Percentiles rank a stretch among this genome's conserved stretches.
Evolutionary conservation across 1,139 yeast genomes (phyloP).

Genomic region (Hyphopichia khmerensis): DNA sequence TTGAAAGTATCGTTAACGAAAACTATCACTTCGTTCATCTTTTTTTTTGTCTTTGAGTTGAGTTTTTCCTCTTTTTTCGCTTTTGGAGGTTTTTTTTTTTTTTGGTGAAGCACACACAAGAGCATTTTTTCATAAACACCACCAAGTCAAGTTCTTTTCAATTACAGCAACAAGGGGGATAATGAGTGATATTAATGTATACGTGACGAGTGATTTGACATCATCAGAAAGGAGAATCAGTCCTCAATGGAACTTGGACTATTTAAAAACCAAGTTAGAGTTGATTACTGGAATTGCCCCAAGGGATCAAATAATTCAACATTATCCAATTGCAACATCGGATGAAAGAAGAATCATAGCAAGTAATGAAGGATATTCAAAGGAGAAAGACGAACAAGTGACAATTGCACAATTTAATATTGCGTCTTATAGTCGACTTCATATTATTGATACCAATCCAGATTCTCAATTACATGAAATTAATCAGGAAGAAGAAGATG

Average conservation of each 20-base stretch:
- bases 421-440: conserved; percentile 44
- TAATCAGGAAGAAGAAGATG: conserved; percentile 29
- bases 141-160: no score
- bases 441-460: conserved; percentile 54
- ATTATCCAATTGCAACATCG: conserved; percentile 45
- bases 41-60: background rate
- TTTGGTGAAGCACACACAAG: background rate
- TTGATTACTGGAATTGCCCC: conserved; percentile 80
- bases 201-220: conserved; percentile 63
- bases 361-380: conserved; percentile 16
- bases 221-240: conserved; percentile 72
- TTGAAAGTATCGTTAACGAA: no score
- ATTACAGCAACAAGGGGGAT: background rate
- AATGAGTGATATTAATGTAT: conserved; percentile 53
- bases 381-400: conserved; percentile 13
- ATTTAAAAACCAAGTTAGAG: conserved; percentile 61
- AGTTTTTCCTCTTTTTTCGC: background rate
- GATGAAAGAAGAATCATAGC: conserved; percentile 28
- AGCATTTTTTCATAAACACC: no score
- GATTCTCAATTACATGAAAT: conserved; percentile 45
- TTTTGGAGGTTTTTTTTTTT: background rate
- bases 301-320: conserved; percentile 49
- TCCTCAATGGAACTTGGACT: conserved; percentile 57
- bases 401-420: conserved; percentile 23
- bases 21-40: no score